Evolutionary conservation across 768 basidiomycete species (phyloP).

Genomic region (Boletus sp.): DNA sequence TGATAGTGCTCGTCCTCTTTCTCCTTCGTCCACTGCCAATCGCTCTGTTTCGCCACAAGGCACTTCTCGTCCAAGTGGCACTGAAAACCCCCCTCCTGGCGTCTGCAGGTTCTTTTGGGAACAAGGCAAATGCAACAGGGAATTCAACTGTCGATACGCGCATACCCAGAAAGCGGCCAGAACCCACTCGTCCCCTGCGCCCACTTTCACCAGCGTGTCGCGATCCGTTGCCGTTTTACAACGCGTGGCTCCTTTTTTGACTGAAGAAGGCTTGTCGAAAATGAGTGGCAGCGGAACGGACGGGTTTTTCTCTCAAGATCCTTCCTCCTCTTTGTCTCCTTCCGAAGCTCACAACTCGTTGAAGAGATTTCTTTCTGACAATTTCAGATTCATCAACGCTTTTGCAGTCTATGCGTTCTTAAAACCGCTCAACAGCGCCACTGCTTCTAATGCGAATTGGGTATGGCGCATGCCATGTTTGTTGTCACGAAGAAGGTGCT

Average conservation of each 20-base stretch:
- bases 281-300: constrained; percentile 43
- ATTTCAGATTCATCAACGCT: constrained; percentile 41
- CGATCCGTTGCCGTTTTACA: constrained; percentile 19
- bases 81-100: constrained; percentile 29
- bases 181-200: constrained; percentile 3
- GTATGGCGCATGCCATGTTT: constrained; percentile 28
- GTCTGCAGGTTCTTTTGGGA: constrained; percentile 50
- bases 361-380: constrained; percentile 42
- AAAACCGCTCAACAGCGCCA: constrained; percentile 37
- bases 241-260: constrained; percentile 45
- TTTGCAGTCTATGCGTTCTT: constrained; percentile 49
- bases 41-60: neutral
- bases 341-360: constrained; percentile 47
- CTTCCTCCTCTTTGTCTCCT: constrained; percentile 37
- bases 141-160: constrained; percentile 43
- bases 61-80: neutral
- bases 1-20: neutral
- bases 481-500: neutral
- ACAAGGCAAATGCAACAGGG: constrained; percentile 44
- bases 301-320: constrained; percentile 39
- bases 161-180: constrained; percentile 31
- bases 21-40: constrained; percentile 7
- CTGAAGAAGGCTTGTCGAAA: constrained; percentile 43
- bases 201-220: constrained; percentile 1
- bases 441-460: constrained; percentile 40